Percentiles rank a stretch among this genome's conserved stretches.
Evolutionary conservation across 2,329 filamentous ascomycete genomes (phyloP).

Genomic region (Calonectria pseudoturangicola): DNA sequence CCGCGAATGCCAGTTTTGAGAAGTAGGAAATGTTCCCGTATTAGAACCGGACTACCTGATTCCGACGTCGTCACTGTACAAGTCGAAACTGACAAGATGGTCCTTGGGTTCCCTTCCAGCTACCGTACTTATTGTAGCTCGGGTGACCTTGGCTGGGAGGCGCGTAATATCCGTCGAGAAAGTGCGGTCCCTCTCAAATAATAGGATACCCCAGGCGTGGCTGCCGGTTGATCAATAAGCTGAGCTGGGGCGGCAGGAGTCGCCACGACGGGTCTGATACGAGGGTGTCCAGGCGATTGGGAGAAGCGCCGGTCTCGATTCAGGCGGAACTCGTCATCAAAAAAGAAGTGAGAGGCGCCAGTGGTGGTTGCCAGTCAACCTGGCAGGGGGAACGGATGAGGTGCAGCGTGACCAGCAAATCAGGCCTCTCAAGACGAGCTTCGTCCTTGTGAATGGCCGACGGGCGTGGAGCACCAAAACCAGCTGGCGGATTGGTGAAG

Average conservation of each 20-base stretch:
- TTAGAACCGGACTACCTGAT: constrained; percentile 20
- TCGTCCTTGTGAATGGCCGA: constrained; percentile 53
- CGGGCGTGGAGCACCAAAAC: constrained; percentile 45
- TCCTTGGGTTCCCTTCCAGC: constrained; percentile 29
- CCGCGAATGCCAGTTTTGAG: constrained; percentile 31
- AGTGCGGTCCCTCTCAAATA: constrained; percentile 40
- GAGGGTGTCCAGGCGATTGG: constrained; percentile 34
- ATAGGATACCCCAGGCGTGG: constrained; percentile 42
- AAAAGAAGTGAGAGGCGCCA: constrained; percentile 46
- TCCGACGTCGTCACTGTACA: constrained; percentile 17
- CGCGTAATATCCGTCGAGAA: constrained; percentile 35
- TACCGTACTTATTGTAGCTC: constrained; percentile 38
- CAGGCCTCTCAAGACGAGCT: constrained; percentile 46
- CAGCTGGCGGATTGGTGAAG: constrained; percentile 38
- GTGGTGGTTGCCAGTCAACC: constrained; percentile 44
- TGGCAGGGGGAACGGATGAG: constrained; percentile 48
- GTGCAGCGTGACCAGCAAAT: constrained; percentile 52
- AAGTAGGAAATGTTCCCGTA: constrained; percentile 21
- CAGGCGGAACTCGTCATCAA: constrained; percentile 46
- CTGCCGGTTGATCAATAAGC: constrained; percentile 46
- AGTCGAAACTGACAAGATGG: constrained; percentile 25
- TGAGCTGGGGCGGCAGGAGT: constrained; percentile 39
- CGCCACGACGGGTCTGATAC: constrained; percentile 42
- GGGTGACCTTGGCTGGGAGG: constrained; percentile 33
- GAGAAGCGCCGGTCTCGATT: constrained; percentile 42